Evolutionary conservation across 176 grass and related monocot species (phyloP).

Genomic region (Poa pratensis): DNA sequence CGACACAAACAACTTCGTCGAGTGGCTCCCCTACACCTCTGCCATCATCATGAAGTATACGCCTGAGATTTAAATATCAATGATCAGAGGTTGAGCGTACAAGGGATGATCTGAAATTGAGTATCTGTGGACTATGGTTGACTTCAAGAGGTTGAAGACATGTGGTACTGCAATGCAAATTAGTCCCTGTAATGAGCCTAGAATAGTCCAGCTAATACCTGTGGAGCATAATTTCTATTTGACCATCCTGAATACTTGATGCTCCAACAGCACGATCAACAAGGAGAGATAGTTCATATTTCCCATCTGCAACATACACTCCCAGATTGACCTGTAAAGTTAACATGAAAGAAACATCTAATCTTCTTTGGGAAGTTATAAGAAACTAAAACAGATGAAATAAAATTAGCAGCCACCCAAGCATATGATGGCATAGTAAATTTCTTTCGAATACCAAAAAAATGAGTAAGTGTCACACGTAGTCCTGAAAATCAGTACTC

Average conservation of each 20-base stretch:
- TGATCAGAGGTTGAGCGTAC: conserved; percentile 3
- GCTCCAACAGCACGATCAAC: conserved; percentile 88
- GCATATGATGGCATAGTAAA: neutral
- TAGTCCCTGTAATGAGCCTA: neutral
- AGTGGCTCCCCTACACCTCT: conserved; percentile 74
- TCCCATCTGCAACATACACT: conserved; percentile 69
- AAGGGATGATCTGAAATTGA: neutral
- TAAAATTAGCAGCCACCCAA: neutral
- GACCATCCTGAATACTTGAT: conserved; percentile 88
- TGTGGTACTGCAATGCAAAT: neutral
- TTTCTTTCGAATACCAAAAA: neutral
- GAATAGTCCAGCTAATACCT: conserved; percentile 52
- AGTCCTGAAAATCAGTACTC: neutral
- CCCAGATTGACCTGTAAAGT: conserved; percentile 77
- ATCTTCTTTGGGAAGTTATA: conserved; percentile 2
- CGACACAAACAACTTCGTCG: conserved; percentile 73
- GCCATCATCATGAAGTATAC: conserved; percentile 67
- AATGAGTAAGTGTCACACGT: neutral
- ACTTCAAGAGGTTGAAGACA: neutral
- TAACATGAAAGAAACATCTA: neutral
- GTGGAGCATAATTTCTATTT: conserved; percentile 94
- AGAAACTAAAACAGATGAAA: neutral
- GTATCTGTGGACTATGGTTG: neutral
- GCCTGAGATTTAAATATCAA: conserved; percentile 48
- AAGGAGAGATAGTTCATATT: conserved; percentile 81